phyloP scores from a whole-genome alignment of 2,329 filamentous ascomycete species.

The Diplodia corticola region DNA sequence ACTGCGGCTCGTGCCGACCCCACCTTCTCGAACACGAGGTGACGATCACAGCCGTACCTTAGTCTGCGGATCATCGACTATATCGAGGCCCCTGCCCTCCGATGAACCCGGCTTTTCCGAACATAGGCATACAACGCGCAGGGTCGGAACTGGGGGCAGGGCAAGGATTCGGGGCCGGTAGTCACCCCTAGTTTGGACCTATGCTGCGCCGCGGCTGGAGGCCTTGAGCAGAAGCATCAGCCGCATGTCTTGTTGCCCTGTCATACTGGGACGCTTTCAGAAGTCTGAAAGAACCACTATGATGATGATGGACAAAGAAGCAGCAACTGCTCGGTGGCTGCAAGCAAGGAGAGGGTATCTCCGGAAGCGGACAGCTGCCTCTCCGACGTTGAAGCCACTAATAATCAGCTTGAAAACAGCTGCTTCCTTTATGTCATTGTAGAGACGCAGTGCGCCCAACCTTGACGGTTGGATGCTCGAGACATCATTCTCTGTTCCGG shows the following conservation, averaged over 20 bases:
- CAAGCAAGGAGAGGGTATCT: background rate
- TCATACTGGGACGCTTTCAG: background rate
- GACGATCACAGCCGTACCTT: background rate
- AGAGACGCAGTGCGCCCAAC: background rate
- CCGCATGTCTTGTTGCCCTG: background rate
- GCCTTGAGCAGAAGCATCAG: background rate
- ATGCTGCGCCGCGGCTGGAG: background rate
- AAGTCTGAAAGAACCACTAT: background rate
- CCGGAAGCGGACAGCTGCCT: background rate
- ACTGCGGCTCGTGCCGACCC: background rate
- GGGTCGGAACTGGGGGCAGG: background rate
- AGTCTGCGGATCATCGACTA: background rate
- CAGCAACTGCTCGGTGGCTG: background rate
- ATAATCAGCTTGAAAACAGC: background rate
- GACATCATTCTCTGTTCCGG: background rate
- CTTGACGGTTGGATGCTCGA: background rate
- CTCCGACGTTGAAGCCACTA: background rate
- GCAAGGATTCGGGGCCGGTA: background rate
- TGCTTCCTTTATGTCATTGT: background rate
- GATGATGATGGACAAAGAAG: background rate
- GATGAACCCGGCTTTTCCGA: background rate
- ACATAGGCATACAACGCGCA: background rate
- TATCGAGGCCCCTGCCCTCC: background rate
- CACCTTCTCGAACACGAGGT: background rate
- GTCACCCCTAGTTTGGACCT: background rate